Evolutionary conservation across 2,329 filamentous ascomycete species (phyloP).

Genomic region (Pseudophaeomoniella oleicola): DNA sequence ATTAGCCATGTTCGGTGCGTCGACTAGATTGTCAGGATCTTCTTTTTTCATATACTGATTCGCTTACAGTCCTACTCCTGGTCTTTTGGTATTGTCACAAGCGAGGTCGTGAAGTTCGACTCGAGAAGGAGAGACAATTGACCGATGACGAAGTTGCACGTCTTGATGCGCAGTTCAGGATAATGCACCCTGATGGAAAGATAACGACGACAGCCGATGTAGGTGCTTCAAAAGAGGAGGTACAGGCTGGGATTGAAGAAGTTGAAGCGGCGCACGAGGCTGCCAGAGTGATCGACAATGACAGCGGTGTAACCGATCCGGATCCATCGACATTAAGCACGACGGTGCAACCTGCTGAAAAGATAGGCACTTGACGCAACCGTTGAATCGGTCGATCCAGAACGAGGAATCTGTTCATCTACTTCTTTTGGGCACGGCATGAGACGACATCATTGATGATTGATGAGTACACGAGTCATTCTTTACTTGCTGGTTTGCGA

Average conservation of each 20-base stretch:
- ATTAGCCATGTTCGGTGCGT: conserved; percentile 70
- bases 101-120: conserved; percentile 70
- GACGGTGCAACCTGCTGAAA: conserved; percentile 2
- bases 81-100: conserved; percentile 98
- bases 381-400: too few species aligned
- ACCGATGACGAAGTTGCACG: conserved; percentile 28
- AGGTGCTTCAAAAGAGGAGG: conserved; percentile 23
- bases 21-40: conserved; percentile 3
- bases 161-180: conserved; percentile 20
- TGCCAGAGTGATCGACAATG: conserved; percentile 3
- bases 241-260: conserved; percentile 24
- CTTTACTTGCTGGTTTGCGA: too few species aligned
- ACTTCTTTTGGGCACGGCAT: background rate
- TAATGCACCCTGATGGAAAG: conserved; percentile 15
- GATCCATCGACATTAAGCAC: conserved; percentile 1
- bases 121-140: conserved; percentile 45
- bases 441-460: background rate
- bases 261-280: conserved; percentile 19
- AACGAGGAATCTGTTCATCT: too few species aligned
- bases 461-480: too few species aligned
- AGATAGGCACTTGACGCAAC: background rate
- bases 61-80: conserved; percentile 63
- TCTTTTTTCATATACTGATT: conserved; percentile 2
- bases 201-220: conserved; percentile 25
- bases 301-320: conserved; percentile 3